Conservation (phyloP, 352 stramenopile genomes). For the Aphanomyces stellatus region DNA sequence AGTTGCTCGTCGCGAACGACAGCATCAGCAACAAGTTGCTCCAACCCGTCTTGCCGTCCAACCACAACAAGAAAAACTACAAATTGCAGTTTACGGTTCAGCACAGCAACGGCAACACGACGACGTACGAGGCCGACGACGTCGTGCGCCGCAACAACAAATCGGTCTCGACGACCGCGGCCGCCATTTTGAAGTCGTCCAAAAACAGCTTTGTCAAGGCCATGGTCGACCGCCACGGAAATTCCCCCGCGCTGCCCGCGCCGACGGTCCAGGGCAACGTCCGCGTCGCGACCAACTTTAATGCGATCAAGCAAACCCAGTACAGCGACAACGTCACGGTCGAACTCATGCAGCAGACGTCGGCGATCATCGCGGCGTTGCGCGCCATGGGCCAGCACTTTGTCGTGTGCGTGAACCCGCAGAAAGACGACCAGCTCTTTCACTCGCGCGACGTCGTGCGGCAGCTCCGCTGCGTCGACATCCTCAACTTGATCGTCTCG, state of each 20-base stretch:
- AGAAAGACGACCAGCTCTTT: slow-evolving; percentile 54
- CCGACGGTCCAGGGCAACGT: not conserved
- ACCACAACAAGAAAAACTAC: slow-evolving; percentile 74
- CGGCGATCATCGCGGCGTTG: slow-evolving; percentile 55
- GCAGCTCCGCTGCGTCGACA: slow-evolving; percentile 53
- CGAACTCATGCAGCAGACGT: slow-evolving; percentile 56
- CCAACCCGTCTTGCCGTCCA: slow-evolving; percentile 32
- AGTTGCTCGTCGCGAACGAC: slow-evolving; percentile 68
- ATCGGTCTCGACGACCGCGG: slow-evolving; percentile 67
- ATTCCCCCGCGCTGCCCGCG: slow-evolving; percentile 4
- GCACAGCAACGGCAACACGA: slow-evolving; percentile 52
- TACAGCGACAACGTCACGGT: slow-evolving; percentile 34
- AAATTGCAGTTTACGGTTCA: slow-evolving; percentile 65
- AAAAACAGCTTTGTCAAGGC: slow-evolving; percentile 40
- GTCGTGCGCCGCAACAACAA: slow-evolving; percentile 59
- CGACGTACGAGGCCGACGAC: slow-evolving; percentile 68
- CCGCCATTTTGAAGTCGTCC: slow-evolving; percentile 77
- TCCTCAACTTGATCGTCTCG: slow-evolving; percentile 68
- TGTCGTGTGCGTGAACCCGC: slow-evolving; percentile 69
- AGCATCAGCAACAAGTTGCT: slow-evolving; percentile 64
- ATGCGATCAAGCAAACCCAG: slow-evolving; percentile 32
- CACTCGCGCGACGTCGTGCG: slow-evolving; percentile 63
- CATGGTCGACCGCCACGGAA: slow-evolving; percentile 15
- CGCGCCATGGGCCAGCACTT: slow-evolving; percentile 76
- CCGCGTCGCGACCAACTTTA: slow-evolving; percentile 35